These are phyloP conservation scores for Plasmodium yoelii DNA, from an alignment of 169 alveolate species.

Conservation along the genomic window DNA sequence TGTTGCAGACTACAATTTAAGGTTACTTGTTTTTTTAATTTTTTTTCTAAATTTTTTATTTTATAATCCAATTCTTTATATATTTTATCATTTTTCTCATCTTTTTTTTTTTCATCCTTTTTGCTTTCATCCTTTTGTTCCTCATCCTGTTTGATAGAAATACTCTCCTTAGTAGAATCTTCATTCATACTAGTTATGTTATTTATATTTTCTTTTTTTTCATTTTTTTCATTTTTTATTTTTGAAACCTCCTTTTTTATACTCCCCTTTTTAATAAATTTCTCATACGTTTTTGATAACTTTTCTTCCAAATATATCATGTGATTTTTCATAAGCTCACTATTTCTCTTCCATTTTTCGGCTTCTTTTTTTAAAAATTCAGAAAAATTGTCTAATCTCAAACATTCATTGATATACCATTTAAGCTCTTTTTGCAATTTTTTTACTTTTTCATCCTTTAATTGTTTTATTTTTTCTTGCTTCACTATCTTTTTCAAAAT, in stretches of 20 bases:
- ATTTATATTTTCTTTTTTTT: conserved; percentile 21
- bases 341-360: conserved; percentile 76
- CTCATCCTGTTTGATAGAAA: not conserved
- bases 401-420: conserved; percentile 73
- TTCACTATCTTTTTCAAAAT: conserved; percentile 51
- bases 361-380: conserved; percentile 71
- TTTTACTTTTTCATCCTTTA: conserved; percentile 62
- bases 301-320: conserved; percentile 64
- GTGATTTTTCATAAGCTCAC: conserved; percentile 68
- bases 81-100: conserved; percentile 21
- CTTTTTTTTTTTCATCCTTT: conserved; percentile 2
- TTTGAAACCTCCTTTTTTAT: conserved; percentile 6
- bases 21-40: conserved; percentile 68
- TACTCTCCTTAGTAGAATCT: too few species aligned
- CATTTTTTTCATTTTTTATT: conserved; percentile 17
- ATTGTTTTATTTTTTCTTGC: conserved; percentile 68
- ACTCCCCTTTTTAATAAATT: conserved; percentile 28
- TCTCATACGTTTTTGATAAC: conserved; percentile 40
- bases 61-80: conserved; percentile 25
- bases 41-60: conserved; percentile 62
- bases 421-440: conserved; percentile 65
- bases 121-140: not conserved
- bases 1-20: conserved; percentile 65
- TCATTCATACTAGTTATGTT: not conserved
- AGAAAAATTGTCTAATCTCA: conserved; percentile 55